Evolutionary conservation across 139 green algal genomes (phyloP).

Genomic region (Raphidocelis subcapitata): DNA sequence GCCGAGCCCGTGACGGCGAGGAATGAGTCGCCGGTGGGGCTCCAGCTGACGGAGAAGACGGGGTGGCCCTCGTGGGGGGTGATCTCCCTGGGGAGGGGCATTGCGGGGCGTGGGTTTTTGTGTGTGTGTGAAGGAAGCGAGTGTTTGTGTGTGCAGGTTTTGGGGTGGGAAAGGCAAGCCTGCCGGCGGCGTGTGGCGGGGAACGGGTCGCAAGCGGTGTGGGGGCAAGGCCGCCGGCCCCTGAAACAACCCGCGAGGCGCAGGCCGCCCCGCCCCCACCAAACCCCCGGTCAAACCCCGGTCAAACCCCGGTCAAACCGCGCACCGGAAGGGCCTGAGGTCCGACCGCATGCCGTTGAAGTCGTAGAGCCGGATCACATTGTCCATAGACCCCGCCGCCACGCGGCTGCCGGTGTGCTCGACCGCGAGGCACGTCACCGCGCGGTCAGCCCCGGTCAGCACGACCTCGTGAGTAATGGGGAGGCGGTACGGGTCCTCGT

Average conservation of each 20-base stretch:
- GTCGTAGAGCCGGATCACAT: slow-evolving; percentile 82
- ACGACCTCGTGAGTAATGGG: slow-evolving; percentile 71
- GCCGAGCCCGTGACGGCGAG: slow-evolving; percentile 70
- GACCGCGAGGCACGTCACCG: slow-evolving; percentile 72
- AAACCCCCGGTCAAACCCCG: background rate
- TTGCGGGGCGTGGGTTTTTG: background rate
- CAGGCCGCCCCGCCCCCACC: background rate
- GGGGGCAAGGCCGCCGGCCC: too few species aligned
- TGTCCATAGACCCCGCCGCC: slow-evolving; percentile 79
- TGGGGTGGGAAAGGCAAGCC: too few species aligned
- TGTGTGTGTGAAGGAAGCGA: too few species aligned
- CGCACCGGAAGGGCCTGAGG: slow-evolving; percentile 70
- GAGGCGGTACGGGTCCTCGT: slow-evolving; percentile 58
- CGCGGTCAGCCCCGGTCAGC: slow-evolving; percentile 21
- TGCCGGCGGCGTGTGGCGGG: too few species aligned
- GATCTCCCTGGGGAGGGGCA: slow-evolving; percentile 48
- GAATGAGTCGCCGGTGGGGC: slow-evolving; percentile 79
- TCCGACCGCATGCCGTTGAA: slow-evolving; percentile 93
- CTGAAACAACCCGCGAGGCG: too few species aligned
- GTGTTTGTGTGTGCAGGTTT: too few species aligned
- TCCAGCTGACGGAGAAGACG: slow-evolving; percentile 68
- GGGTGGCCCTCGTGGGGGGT: slow-evolving; percentile 80
- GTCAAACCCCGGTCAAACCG: background rate
- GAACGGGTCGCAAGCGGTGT: too few species aligned
- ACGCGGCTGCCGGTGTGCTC: slow-evolving; percentile 77